A percentile compares a stretch with the other conserved stretches of the same genome.
Evolutionary conservation across 176 grass and related monocot genomes (phyloP).

Genomic region (Oryza australiensis): DNA sequence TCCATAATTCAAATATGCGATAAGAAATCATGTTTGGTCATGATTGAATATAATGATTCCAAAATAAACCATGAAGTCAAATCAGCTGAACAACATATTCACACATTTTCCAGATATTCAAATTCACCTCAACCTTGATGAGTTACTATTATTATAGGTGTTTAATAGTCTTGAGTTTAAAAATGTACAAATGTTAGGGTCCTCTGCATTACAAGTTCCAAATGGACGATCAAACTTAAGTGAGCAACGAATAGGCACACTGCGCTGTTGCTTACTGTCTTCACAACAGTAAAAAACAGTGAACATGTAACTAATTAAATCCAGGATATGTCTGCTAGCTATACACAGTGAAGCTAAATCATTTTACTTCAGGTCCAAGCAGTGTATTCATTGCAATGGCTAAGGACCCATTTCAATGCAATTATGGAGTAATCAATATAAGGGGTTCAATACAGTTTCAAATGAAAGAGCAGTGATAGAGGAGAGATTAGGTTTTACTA

Average conservation of each 20-base stretch:
- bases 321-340: too few relatives aligned
- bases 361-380: neutral
- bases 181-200: neutral
- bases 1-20: conserved; percentile 11
- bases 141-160: neutral
- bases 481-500: neutral
- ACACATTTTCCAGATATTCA: neutral
- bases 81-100: neutral
- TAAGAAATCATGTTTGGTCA: neutral
- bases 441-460: neutral
- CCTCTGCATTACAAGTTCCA: neutral
- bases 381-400: neutral
- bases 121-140: neutral
- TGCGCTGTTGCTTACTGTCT: too few relatives aligned
- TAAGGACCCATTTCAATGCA: neutral
- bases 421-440: neutral
- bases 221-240: neutral
- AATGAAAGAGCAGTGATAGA: neutral
- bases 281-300: neutral
- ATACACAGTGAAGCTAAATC: neutral
- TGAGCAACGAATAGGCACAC: neutral
- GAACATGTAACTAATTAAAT: neutral
- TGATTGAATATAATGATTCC: neutral
- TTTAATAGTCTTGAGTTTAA: neutral
- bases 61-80: neutral